A percentile compares a stretch with the other conserved stretches of the same genome.
phyloP scores from a whole-genome alignment of 1,139 yeast species.

The Candida sanyaensis region DNA sequence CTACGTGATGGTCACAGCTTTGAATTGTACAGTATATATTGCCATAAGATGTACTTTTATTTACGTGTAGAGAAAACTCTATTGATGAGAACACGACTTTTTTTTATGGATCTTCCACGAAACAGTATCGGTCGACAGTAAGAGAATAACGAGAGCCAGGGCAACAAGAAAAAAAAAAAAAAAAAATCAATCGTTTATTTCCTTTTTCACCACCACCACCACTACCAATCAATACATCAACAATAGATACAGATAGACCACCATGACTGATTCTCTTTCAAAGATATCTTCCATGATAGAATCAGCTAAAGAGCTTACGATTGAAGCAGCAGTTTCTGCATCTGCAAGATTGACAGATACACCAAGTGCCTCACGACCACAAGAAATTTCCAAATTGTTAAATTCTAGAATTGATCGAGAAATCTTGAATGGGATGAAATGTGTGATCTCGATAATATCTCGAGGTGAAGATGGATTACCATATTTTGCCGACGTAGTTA shows the following conservation, averaged over 20 bases:
- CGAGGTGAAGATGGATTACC: conserved; percentile 62
- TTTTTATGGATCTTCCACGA: no score
- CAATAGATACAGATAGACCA: background rate
- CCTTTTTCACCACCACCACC: no score
- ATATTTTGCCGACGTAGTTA: conserved; percentile 86
- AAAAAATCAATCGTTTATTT: no score
- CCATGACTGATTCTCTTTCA: conserved; percentile 46
- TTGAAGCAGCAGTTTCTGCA: conserved; percentile 82
- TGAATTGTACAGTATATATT: no score
- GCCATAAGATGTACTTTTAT: no score
- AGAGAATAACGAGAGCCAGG: no score
- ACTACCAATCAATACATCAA: no score
- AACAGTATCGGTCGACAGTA: no score
- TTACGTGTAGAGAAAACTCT: no score
- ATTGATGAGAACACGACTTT: no score
- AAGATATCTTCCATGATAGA: conserved; percentile 57
- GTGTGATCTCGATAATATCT: conserved; percentile 67
- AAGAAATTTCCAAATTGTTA: conserved; percentile 65
- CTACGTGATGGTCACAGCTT: no score
- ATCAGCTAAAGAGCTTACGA: conserved; percentile 76
- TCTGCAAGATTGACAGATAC: conserved; percentile 65
- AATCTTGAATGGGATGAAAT: conserved; percentile 71
- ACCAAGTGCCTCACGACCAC: conserved; percentile 53
- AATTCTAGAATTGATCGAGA: conserved; percentile 75
- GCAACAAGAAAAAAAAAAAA: no score